A percentile compares a stretch with the other conserved stretches of the same genome.
Conservation (phyloP, 2,329 filamentous ascomycete species). For the Alternaria arborescens region DNA sequence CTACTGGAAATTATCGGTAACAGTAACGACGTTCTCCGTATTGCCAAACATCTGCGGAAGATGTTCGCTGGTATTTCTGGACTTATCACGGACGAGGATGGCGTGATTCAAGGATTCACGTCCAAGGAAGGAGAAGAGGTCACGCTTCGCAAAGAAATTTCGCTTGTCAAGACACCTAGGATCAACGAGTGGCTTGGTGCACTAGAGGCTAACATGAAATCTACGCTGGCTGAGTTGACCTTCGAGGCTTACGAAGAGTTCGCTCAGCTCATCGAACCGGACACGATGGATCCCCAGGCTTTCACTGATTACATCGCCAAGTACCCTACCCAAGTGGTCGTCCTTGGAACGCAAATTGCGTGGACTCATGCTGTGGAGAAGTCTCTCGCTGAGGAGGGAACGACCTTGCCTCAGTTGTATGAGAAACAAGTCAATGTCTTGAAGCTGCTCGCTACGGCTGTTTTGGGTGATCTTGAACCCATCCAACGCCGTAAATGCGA, state of each 20-base stretch:
- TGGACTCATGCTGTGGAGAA: conserved; percentile 91
- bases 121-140: conserved; percentile 96
- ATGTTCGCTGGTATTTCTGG: conserved; percentile 98
- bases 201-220: conserved; percentile 91
- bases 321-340: conserved; percentile 94
- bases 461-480: conserved; percentile 86
- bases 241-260: conserved; percentile 87
- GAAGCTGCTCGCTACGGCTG: conserved; percentile 83
- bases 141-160: conserved; percentile 87
- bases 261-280: conserved; percentile 76
- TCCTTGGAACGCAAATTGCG: conserved; percentile 89
- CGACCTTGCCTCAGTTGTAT: conserved; percentile 73
- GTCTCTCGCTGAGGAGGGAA: conserved; percentile 75
- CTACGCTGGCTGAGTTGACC: conserved; percentile 88
- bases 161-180: conserved; percentile 88
- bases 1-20: conserved; percentile 99
- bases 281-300: conserved; percentile 72
- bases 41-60: conserved; percentile 99
- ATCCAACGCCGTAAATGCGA: conserved; percentile 96
- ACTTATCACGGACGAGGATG: conserved; percentile 88
- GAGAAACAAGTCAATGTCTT: conserved; percentile 87
- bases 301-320: conserved; percentile 82
- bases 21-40: conserved; percentile 94
- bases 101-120: conserved; percentile 87
- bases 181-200: conserved; percentile 99